Evolutionary conservation across 1,284 basidiomycete genomes (phyloP).

Genomic region (Xanthoconium separans): DNA sequence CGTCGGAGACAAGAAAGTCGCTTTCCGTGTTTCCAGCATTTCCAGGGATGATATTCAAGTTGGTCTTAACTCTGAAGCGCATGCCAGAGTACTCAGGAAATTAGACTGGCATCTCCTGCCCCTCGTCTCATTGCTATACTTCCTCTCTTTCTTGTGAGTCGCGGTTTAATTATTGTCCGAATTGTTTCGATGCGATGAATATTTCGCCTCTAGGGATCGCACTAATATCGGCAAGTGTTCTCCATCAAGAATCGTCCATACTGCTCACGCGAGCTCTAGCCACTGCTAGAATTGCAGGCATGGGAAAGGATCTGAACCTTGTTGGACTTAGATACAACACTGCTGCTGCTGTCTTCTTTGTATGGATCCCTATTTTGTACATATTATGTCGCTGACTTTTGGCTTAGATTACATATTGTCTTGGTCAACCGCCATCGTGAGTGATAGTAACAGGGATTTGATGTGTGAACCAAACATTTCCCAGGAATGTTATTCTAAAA

Average conservation of each 20-base stretch:
- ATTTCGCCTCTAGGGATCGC: slow-evolving; percentile 28
- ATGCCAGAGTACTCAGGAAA: slow-evolving; percentile 39
- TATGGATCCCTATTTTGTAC: slow-evolving; percentile 21
- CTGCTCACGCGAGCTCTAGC: slow-evolving; percentile 13
- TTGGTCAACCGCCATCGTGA: slow-evolving; percentile 47
- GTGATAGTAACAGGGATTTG: slow-evolving; percentile 11
- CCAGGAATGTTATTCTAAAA: slow-evolving; percentile 44
- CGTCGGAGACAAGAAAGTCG: neutral
- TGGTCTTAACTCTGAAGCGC: slow-evolving; percentile 23
- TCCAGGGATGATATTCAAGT: neutral
- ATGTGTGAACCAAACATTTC: neutral
- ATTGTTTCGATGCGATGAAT: neutral
- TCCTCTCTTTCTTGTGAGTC: slow-evolving; percentile 52
- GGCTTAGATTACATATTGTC: slow-evolving; percentile 40
- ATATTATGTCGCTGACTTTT: neutral
- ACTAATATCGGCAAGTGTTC: slow-evolving; percentile 30
- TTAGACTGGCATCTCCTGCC: slow-evolving; percentile 49
- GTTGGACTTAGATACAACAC: slow-evolving; percentile 43
- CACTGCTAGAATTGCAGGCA: slow-evolving; percentile 38
- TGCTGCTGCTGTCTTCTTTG: slow-evolving; percentile 46
- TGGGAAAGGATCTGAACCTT: slow-evolving; percentile 39
- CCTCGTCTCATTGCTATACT: slow-evolving; percentile 50
- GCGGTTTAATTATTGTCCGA: no score
- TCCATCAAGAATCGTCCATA: neutral
- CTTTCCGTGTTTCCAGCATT: neutral